phyloP scores from a whole-genome alignment of 192 early-diverging fungal species.

The Phlyctochytrium bullatum region DNA sequence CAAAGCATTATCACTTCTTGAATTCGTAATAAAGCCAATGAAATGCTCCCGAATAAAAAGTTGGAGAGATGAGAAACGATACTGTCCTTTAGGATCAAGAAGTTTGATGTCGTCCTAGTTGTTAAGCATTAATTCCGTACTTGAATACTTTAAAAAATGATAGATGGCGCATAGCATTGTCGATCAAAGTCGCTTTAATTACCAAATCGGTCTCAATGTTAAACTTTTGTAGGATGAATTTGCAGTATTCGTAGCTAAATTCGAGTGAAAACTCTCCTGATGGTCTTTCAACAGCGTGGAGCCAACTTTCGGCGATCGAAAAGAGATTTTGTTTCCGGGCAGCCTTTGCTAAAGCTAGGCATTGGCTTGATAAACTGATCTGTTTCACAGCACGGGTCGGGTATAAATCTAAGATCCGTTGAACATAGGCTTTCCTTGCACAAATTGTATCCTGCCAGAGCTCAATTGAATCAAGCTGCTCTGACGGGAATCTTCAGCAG shows the following conservation, averaged over 20 bases:
- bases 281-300: conserved; percentile 7
- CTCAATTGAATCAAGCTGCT: conserved; percentile 43
- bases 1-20: too few species aligned
- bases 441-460: conserved; percentile 64
- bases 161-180: conserved; percentile 31
- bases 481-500: too few species aligned
- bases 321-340: conserved; percentile 60
- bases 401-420: conserved; percentile 6
- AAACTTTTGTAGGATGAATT: conserved; percentile 10
- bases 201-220: not conserved
- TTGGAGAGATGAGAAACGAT: too few species aligned
- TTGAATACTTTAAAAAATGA: conserved; percentile 24
- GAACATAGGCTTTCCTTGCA: conserved; percentile 44
- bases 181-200: not conserved
- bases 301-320: conserved; percentile 51
- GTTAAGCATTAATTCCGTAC: too few species aligned
- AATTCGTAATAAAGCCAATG: too few species aligned
- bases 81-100: too few species aligned
- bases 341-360: conserved; percentile 44
- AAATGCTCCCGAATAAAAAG: too few species aligned
- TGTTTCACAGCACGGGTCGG: too few species aligned
- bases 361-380: not conserved
- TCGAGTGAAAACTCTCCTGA: conserved; percentile 25
- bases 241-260: conserved; percentile 24
- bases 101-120: too few species aligned